Evolutionary conservation across 2,329 filamentous ascomycete genomes (phyloP).

Genomic region (Zymoseptoria passerinii): DNA sequence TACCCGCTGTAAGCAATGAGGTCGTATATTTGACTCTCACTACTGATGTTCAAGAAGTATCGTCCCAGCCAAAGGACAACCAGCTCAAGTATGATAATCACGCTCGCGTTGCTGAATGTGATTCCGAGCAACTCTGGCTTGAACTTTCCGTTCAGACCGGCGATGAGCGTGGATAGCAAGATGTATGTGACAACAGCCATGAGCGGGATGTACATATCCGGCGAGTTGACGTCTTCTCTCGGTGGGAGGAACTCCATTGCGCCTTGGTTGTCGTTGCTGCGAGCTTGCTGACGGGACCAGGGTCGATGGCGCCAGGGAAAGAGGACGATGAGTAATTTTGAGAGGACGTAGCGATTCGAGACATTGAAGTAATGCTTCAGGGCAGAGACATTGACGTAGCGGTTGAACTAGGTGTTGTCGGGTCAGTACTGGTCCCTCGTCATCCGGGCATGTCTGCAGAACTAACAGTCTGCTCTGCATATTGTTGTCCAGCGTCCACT

Average conservation of each 20-base stretch:
- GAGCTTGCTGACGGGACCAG: conserved; percentile 83
- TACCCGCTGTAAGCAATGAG: conserved; percentile 95
- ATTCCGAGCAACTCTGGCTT: conserved; percentile 87
- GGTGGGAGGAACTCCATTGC: conserved; percentile 74
- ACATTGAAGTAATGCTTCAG: conserved; percentile 99
- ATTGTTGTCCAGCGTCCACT: conserved; percentile 84
- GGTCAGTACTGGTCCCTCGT: background rate
- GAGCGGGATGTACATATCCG: conserved; percentile 98
- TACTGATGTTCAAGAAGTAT: conserved; percentile 88
- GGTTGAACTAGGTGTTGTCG: conserved; percentile 51
- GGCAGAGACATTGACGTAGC: conserved; percentile 83
- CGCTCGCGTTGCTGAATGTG: conserved; percentile 75
- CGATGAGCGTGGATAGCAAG: conserved; percentile 80
- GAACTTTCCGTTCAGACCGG: conserved; percentile 83
- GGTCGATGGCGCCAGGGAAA: conserved; percentile 97
- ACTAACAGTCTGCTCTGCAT: conserved; percentile 87
- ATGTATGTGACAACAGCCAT: conserved; percentile 99
- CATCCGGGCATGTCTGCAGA: background rate
- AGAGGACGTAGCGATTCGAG: conserved; percentile 90
- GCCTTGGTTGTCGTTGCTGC: conserved; percentile 41
- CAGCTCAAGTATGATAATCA: conserved; percentile 80
- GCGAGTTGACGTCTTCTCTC: conserved; percentile 81
- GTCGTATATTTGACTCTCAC: conserved; percentile 87
- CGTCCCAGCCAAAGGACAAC: conserved; percentile 83
- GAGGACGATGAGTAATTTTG: conserved; percentile 85